Evolutionary conservation across 2,329 filamentous ascomycete genomes (phyloP).

Genomic region (Epichloe festucae): DNA sequence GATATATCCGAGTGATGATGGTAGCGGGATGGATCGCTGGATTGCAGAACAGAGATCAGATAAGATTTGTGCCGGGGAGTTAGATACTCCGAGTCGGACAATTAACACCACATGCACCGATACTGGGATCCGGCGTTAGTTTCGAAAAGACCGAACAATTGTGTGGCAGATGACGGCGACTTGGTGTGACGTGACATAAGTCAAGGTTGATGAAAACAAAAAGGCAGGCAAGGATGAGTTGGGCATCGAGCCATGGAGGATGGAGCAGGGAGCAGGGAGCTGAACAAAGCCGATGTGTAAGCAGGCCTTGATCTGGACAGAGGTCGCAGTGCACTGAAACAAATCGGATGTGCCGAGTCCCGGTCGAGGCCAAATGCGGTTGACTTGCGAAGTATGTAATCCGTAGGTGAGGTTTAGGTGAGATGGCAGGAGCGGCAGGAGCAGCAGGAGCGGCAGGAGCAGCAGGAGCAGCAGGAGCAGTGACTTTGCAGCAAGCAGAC

Average conservation of each 20-base stretch:
- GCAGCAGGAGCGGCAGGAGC: background rate
- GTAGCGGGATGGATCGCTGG: background rate
- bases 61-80: background rate
- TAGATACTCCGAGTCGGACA: background rate
- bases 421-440: conserved; percentile 2
- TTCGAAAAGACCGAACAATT: background rate
- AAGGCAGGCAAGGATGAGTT: background rate
- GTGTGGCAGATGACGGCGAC: background rate
- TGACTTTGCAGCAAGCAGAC: conserved; percentile 1
- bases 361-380: conserved; percentile 3
- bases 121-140: background rate
- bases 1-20: background rate
- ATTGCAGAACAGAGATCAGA: conserved; percentile 2
- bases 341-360: conserved; percentile 5
- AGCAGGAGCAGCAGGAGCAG: background rate
- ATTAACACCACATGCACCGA: background rate
- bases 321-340: conserved; percentile 2
- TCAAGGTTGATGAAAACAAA: background rate
- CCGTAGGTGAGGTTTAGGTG: background rate
- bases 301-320: background rate
- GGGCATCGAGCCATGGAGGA: too few relatives aligned
- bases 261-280: background rate
- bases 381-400: conserved; percentile 1
- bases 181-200: background rate
- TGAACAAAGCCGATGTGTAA: background rate